Base-by-base conservation (phyloP, 345 rosid genomes). In the Stellera chamaejasme region DNA sequence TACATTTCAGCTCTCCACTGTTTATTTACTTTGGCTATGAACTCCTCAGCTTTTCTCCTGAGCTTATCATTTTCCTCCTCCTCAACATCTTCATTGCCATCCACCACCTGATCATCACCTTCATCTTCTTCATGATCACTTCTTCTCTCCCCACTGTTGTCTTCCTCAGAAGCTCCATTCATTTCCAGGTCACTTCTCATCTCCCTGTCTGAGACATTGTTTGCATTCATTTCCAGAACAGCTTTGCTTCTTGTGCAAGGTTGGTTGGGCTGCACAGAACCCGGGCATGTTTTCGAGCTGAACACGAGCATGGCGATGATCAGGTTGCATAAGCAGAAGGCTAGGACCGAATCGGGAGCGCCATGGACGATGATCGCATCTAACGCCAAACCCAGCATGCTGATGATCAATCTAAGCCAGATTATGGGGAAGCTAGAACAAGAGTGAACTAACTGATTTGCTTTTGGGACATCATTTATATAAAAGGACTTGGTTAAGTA, bases 21-120 rank as follows among this genome's bases (percentile, higher is more conserved):
- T 28, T 64, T 66, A 45, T 77, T 80, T 26, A 82, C 77, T 52
- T 82, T 79, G 14, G 60, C 60, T 14, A 82, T 87, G 43, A 87
- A 82, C 50, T 81, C 85, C 63, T 84, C 95, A 3, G 71, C 71
- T 67, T 83, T 70, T 77, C 66, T 82, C 54, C 76, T 67, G 54
- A 84, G 66, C 61, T 77, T 75, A 61, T 83, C 72, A 0, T 72
- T 58, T 0, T 55, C 69, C 16, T 59, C 70, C 6, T 68, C 75
- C 0, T 46, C 69, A 3, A 52, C 63, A 12, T 2, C 13, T 10
- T 61, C 64, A 0, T 5, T 14, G 10, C 41, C 57, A 12, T 2
- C 13, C 2, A 10, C 26, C 16, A 10, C 26, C 16, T 45, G n/a
- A n/a, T n/a, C n/a, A n/a, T n/a, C 43, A 36, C 25, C 63, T 49